phyloP scores from a whole-genome alignment of 805 yeast genomes.

The Candida pseudoglaebosa region DNA sequence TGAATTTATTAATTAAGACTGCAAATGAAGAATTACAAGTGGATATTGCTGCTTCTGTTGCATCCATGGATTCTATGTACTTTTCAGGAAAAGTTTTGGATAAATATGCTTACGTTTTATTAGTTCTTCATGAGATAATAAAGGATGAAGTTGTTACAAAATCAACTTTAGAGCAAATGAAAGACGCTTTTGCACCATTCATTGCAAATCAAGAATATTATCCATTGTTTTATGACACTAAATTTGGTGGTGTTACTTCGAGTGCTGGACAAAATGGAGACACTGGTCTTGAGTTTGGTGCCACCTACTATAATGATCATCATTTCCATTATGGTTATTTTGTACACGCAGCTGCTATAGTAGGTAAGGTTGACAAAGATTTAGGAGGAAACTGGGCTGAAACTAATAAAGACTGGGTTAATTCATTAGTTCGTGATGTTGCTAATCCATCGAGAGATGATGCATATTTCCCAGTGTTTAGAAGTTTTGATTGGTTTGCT shows the following conservation, averaged over 20 bases:
- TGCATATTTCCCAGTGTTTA: conserved; percentile 60
- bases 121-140: conserved; percentile 47
- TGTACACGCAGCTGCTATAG: conserved; percentile 76
- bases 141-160: conserved; percentile 37
- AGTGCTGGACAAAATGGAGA: conserved; percentile 44
- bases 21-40: conserved; percentile 47
- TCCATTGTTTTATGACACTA: conserved; percentile 55
- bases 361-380: conserved; percentile 60
- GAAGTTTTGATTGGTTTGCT: conserved; percentile 71
- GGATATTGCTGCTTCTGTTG: conserved; percentile 41
- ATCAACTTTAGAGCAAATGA: conserved; percentile 30
- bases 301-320: conserved; percentile 78
- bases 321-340: conserved; percentile 86
- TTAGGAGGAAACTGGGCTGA: conserved; percentile 53
- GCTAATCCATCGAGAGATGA: conserved; percentile 60
- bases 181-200: conserved; percentile 43
- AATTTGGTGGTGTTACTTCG: conserved; percentile 54
- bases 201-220: conserved; percentile 39
- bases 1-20: conserved; percentile 39
- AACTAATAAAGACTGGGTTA: conserved; percentile 51
- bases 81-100: conserved; percentile 52
- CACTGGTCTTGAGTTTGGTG: conserved; percentile 57
- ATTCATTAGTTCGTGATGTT: conserved; percentile 60
- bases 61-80: conserved; percentile 40
- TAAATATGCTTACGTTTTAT: conserved; percentile 54